Evolutionary conservation across 306 rosid genomes (phyloP), one percentile per base, ranked within the genome.

Genomic region (Ormosia emarginata): DNA sequence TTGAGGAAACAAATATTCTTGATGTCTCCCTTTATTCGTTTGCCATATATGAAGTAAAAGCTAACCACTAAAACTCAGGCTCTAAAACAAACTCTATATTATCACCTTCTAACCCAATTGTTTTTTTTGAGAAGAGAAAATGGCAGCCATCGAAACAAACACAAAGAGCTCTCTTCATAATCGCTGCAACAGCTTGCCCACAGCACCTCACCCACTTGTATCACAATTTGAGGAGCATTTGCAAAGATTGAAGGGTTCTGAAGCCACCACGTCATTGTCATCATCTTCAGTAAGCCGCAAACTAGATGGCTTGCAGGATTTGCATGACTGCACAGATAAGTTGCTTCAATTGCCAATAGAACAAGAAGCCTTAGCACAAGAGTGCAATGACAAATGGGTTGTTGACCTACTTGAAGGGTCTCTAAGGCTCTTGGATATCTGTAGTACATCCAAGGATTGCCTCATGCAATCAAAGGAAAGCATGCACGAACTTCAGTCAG

Each of bases 181-280:
- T 67, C 78, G 86, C 69, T 53, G 73, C 14, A 83, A 83, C 79
- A 85, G 84, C 59, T 76, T 76, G 32, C 84, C 89, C 12, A 37
- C 86, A 1, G 13, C 81, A 67, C 8, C 87, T 53, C 87, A 83
- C 39, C 84, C 86, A 2, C 4, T 80, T 29, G 57, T 80, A 17
- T 80, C 87, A 72, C 82, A 82, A 46, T 61, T 79, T 14, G 83
- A 77, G 67, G 74, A 80, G 70, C 67, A 88, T 30, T 67, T 85
- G 41, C 43, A 63, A 18, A 76, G 66, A 62, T 33, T 88, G 78
- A 83, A 58, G 11, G 11, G n/a, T 77, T 88, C 78, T 14, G 82
- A 88, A 67, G 29, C 79, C 15, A 39, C 73, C 32, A 33, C 88
- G 14, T 79, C 77, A 43, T 39, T 29, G 12, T 49, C 90, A 71